Evolutionary conservation across 768 basidiomycete genomes (phyloP).

Genomic region (Lentinula lateritia): DNA sequence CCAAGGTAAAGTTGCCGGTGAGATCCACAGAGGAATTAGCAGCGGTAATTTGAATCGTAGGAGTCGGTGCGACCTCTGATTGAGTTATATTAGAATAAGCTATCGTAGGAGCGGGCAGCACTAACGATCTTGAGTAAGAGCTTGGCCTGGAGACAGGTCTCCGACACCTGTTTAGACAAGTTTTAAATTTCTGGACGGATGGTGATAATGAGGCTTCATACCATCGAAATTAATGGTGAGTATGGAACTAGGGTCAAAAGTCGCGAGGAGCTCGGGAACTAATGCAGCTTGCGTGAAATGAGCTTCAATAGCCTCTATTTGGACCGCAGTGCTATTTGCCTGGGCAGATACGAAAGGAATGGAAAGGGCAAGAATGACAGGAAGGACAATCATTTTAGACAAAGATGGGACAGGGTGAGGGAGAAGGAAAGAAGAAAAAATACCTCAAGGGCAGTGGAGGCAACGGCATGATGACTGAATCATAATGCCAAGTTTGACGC

Average conservation of each 20-base stretch:
- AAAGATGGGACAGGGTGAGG: background rate
- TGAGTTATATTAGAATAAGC: background rate
- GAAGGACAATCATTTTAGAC: background rate
- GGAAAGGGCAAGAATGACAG: slow-evolving; percentile 16
- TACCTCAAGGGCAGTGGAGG: background rate
- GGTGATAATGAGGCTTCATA: slow-evolving; percentile 12
- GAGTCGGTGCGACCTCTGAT: slow-evolving; percentile 52
- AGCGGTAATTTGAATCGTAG: slow-evolving; percentile 46
- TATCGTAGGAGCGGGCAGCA: slow-evolving; percentile 5
- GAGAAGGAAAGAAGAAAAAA: background rate
- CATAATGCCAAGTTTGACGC: background rate
- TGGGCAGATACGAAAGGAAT: slow-evolving; percentile 43
- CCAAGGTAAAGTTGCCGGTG: slow-evolving; percentile 53
- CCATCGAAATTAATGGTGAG: slow-evolving; percentile 47
- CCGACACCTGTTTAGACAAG: slow-evolving; percentile 31
- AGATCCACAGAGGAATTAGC: slow-evolving; percentile 42
- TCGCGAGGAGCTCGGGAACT: slow-evolving; percentile 54
- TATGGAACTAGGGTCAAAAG: slow-evolving; percentile 58
- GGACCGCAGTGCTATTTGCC: slow-evolving; percentile 31
- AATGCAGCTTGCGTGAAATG: slow-evolving; percentile 58
- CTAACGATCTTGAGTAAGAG: slow-evolving; percentile 52
- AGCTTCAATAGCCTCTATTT: slow-evolving; percentile 58
- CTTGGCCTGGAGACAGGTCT: slow-evolving; percentile 51
- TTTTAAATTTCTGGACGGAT: background rate
- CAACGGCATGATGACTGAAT: background rate